Conservation (phyloP, 352 stramenopile species). For the Phytophthora crassamura region DNA sequence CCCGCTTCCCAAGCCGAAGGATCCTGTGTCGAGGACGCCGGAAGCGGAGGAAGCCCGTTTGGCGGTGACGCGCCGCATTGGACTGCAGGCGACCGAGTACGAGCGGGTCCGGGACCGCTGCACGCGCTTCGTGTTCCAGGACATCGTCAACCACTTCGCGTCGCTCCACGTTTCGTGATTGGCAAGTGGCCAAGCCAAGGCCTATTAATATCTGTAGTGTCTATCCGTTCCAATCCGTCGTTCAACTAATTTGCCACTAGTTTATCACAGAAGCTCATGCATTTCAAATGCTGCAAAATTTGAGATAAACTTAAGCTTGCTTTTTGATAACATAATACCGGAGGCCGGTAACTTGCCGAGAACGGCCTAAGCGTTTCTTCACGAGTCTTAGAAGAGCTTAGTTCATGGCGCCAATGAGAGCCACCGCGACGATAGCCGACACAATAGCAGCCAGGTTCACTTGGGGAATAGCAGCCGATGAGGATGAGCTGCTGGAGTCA, state of each 20-base stretch:
- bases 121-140: conserved; percentile 60
- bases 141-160: conserved; percentile 31
- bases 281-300: too few species aligned
- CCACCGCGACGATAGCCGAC: conserved; percentile 22
- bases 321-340: conserved; percentile 30
- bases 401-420: conserved; percentile 28
- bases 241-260: too few species aligned
- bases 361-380: background rate
- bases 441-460: conserved; percentile 23
- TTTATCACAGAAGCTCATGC: too few species aligned
- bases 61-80: conserved; percentile 51
- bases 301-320: too few species aligned
- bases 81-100: conserved; percentile 57
- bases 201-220: too few species aligned
- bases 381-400: conserved; percentile 13
- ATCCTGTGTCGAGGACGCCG: background rate
- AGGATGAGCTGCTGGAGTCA: conserved; percentile 19
- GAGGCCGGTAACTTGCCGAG: conserved; percentile 6
- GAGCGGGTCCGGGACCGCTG: conserved; percentile 60
- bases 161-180: conserved; percentile 20
- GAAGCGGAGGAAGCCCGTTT: conserved; percentile 42
- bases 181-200: background rate
- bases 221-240: too few species aligned
- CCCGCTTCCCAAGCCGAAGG: conserved; percentile 34
- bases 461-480: conserved; percentile 10